A percentile compares a stretch with the other conserved stretches of the same genome.
Conservation (phyloP, 306 rosid genomes). For the Castanea sativa region DNA sequence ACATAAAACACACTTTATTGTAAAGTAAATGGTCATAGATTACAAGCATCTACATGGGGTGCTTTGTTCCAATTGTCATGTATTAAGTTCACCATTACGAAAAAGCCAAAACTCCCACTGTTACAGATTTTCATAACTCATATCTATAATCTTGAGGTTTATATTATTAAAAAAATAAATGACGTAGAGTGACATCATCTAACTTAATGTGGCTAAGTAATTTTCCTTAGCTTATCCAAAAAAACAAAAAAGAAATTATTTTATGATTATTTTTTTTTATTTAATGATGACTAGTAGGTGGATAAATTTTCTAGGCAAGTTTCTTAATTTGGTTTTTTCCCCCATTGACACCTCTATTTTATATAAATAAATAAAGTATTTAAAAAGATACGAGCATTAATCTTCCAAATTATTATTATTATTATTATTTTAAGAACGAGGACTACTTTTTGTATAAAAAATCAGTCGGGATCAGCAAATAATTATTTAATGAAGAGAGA, state of each 20-base stretch:
- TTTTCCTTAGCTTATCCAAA: background rate
- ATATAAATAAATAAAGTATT: background rate
- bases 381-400: background rate
- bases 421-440: too few relatives aligned
- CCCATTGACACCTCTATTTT: background rate
- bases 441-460: too few relatives aligned
- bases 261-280: background rate
- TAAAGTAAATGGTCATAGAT: background rate
- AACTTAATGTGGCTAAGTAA: background rate
- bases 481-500: background rate
- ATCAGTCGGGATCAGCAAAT: too few relatives aligned
- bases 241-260: background rate
- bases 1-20: background rate
- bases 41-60: background rate
- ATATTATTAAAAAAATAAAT: background rate
- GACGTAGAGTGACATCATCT: slow-evolving; percentile 23
- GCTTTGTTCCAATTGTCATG: background rate
- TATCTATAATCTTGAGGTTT: background rate
- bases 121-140: background rate
- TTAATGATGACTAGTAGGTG: too few relatives aligned
- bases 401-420: background rate
- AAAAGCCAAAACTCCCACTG: background rate
- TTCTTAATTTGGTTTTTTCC: background rate
- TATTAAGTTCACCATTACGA: background rate
- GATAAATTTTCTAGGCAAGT: background rate